Percentiles rank a stretch among this genome's conserved stretches.
Evolutionary conservation across 805 yeast species (phyloP).

Genomic region (Naumovozyma castellii): DNA sequence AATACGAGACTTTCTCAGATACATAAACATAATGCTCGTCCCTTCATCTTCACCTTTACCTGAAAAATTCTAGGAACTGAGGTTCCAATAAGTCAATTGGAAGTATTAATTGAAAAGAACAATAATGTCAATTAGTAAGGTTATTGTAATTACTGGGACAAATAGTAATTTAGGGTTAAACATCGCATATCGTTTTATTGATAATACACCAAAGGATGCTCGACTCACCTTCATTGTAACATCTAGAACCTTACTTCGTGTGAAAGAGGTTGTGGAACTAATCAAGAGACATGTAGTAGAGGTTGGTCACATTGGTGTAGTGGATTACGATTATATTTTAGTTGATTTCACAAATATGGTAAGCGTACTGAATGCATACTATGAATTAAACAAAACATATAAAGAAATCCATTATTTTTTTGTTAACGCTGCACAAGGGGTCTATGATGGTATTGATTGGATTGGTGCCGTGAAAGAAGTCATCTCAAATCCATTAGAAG

Average conservation of each 20-base stretch:
- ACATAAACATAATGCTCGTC: no score
- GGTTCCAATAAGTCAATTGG: no score
- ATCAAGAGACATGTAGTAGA: slow-evolving; percentile 40
- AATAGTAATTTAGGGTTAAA: slow-evolving; percentile 72
- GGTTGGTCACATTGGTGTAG: slow-evolving; percentile 40
- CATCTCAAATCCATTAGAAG: slow-evolving; percentile 55
- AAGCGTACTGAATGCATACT: slow-evolving; percentile 63
- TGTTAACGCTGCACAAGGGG: slow-evolving; percentile 86
- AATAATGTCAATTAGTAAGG: no score
- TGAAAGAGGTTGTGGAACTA: slow-evolving; percentile 56
- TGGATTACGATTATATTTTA: slow-evolving; percentile 80
- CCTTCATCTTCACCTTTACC: no score
- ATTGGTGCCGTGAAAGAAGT: slow-evolving; percentile 63
- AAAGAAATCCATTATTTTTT: slow-evolving; percentile 65
- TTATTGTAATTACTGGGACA: slow-evolving; percentile 40
- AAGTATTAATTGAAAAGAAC: no score
- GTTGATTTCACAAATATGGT: slow-evolving; percentile 90
- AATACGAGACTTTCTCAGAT: no score
- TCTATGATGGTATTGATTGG: slow-evolving; percentile 83
- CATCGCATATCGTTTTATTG: slow-evolving; percentile 71
- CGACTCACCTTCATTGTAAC: slow-evolving; percentile 77
- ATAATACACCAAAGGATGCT: slow-evolving; percentile 41
- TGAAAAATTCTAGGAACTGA: no score
- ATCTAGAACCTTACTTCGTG: slow-evolving; percentile 80
- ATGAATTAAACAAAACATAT: slow-evolving; percentile 60